phyloP scores from a whole-genome alignment of 129 eudicot species.

The Flaveria robusta region DNA sequence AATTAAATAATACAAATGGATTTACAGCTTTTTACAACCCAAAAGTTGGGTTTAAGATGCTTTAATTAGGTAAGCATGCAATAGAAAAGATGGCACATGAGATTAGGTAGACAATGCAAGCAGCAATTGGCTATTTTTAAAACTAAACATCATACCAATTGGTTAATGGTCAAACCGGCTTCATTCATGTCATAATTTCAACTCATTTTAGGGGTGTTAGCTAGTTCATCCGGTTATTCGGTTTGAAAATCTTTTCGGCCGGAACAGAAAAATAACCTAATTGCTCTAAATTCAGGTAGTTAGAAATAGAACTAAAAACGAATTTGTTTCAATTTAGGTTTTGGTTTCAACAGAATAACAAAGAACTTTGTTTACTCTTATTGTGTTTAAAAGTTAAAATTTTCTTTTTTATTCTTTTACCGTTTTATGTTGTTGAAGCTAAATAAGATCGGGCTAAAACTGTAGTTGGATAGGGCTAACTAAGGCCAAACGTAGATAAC shows the following conservation, averaged over 20 bases:
- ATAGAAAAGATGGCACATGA: conserved; percentile 30
- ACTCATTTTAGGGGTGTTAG: not conserved
- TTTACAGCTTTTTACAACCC: not conserved
- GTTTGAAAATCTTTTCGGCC: no score
- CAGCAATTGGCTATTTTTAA: conserved; percentile 19
- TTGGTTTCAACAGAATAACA: no score
- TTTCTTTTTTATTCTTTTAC: no score
- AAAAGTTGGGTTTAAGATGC: conserved; percentile 29
- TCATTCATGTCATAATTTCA: not conserved
- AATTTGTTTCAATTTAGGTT: no score
- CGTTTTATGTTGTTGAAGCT: no score
- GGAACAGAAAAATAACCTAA: no score
- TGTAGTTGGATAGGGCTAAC: no score
- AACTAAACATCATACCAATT: conserved; percentile 21
- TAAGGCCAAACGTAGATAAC: no score
- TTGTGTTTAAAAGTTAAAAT: no score
- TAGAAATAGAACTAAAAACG: not conserved
- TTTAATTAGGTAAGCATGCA: conserved; percentile 30
- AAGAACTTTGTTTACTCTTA: no score
- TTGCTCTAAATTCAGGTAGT: not conserved
- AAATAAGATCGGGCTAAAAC: no score
- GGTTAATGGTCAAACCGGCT: conserved; percentile 31
- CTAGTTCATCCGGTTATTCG: no score
- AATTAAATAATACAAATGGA: not conserved
- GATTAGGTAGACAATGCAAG: conserved; percentile 35